Evolutionary conservation across 2,329 filamentous ascomycete species (phyloP).

Genomic region (Calcarisporium arbuscula): DNA sequence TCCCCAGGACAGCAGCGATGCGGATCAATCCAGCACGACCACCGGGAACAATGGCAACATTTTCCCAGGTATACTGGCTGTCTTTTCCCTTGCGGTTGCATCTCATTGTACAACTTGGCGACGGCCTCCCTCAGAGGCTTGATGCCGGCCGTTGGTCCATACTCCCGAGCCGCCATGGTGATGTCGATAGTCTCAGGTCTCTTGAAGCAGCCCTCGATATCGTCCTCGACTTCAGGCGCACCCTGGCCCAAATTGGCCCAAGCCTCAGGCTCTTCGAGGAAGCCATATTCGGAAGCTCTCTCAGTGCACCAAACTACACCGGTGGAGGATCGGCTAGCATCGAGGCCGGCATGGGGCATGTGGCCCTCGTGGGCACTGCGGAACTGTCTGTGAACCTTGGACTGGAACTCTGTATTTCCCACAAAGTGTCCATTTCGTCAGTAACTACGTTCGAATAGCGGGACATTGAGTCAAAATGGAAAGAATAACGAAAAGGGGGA

Average conservation of each 20-base stretch:
- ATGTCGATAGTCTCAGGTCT: slow-evolving; percentile 75
- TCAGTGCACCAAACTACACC: slow-evolving; percentile 93
- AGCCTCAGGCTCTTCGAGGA: slow-evolving; percentile 67
- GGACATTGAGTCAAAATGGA: too few relatives aligned
- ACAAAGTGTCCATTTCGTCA: slow-evolving; percentile 12
- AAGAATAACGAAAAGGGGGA: too few relatives aligned
- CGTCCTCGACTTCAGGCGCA: slow-evolving; percentile 88
- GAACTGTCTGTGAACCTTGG: slow-evolving; percentile 83
- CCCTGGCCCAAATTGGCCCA: slow-evolving; percentile 96
- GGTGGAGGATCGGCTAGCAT: slow-evolving; percentile 80
- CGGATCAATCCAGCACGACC: slow-evolving; percentile 88
- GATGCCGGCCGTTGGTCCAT: slow-evolving; percentile 91
- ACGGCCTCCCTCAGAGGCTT: slow-evolving; percentile 84
- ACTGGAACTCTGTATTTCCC: slow-evolving; percentile 70
- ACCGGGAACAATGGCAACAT: slow-evolving; percentile 92
- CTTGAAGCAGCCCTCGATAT: slow-evolving; percentile 83
- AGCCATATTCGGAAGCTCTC: slow-evolving; percentile 83
- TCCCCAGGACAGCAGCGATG: slow-evolving; percentile 89
- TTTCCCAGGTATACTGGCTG: slow-evolving; percentile 93
- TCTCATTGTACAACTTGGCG: slow-evolving; percentile 85
- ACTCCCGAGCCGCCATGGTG: slow-evolving; percentile 73
- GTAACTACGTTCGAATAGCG: background rate
- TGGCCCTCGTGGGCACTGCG: slow-evolving; percentile 86
- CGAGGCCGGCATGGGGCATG: slow-evolving; percentile 83
- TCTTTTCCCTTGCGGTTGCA: slow-evolving; percentile 82